Percentiles rank a stretch among this genome's conserved stretches.
These are phyloP conservation scores for Pilatotrama ljubarskyi DNA, from an alignment of 768 basidiomycete genomes.

Conservation along the genomic window DNA sequence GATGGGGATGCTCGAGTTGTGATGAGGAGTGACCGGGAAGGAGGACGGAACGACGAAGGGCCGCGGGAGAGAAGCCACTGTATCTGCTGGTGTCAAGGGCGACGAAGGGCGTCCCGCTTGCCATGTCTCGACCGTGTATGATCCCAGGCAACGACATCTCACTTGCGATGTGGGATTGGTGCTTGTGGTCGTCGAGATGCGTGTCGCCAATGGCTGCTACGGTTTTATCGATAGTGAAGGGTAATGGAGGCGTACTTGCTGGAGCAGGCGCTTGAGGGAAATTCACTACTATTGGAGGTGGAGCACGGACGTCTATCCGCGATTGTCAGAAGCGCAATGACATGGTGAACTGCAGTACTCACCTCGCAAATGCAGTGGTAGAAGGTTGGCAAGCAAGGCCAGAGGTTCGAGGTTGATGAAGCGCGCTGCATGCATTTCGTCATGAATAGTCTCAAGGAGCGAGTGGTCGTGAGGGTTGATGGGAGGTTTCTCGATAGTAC, in stretches of 20 bases:
- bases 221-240: neutral
- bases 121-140: conserved; percentile 7
- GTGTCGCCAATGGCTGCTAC: neutral
- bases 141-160: neutral
- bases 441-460: conserved; percentile 62
- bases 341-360: conserved; percentile 14
- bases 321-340: neutral
- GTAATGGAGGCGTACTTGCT: neutral
- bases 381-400: conserved; percentile 55
- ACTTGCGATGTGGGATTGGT: neutral
- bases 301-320: conserved; percentile 59
- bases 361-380: conserved; percentile 67
- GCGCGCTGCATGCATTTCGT: conserved; percentile 63
- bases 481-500: conserved; percentile 28
- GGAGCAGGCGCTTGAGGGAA: conserved; percentile 49
- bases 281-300: conserved; percentile 58
- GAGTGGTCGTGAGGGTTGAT: conserved; percentile 68
- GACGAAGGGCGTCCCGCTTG: conserved; percentile 10
- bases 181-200: neutral
- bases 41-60: neutral
- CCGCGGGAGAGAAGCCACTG: conserved; percentile 20
- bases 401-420: conserved; percentile 71
- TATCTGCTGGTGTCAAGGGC: conserved; percentile 19
- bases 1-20: neutral
- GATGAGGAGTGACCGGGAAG: neutral